Evolutionary conservation across 306 rosid genomes (phyloP).

Genomic region (Sindora glabra): DNA sequence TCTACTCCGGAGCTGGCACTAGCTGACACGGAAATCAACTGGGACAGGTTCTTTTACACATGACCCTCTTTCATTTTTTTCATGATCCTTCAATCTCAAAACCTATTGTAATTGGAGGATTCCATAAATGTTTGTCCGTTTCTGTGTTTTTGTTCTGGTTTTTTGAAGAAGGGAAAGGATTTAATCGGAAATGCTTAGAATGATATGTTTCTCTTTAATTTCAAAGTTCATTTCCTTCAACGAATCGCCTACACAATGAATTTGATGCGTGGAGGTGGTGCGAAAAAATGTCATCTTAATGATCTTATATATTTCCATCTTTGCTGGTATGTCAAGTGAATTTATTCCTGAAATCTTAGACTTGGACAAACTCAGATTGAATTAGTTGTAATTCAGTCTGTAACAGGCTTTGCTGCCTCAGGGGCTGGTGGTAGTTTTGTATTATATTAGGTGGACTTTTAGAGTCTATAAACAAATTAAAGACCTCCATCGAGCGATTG

Average conservation of each 20-base stretch:
- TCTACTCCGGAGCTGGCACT: slow-evolving; percentile 45
- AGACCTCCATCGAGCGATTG: no score
- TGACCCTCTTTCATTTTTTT: neutral
- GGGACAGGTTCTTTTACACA: slow-evolving; percentile 49
- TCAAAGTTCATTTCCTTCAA: neutral
- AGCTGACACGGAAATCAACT: slow-evolving; percentile 68
- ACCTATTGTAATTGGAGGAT: no score
- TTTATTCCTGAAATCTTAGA: neutral
- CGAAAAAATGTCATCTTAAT: neutral
- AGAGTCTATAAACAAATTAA: no score
- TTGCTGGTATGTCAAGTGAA: neutral
- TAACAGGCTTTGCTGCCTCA: no score
- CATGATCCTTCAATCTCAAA: neutral
- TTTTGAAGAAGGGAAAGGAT: neutral
- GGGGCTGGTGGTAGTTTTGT: neutral
- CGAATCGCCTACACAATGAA: neutral
- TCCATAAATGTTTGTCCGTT: neutral
- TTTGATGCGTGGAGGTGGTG: neutral
- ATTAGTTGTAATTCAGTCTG: neutral
- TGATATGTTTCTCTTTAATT: neutral
- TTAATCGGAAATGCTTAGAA: neutral
- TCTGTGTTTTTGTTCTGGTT: neutral
- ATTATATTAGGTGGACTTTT: no score
- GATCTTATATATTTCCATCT: no score
- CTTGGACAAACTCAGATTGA: neutral